Base-by-base conservation (phyloP, 768 basidiomycete species). In the Psilocybe azurescens region DNA sequence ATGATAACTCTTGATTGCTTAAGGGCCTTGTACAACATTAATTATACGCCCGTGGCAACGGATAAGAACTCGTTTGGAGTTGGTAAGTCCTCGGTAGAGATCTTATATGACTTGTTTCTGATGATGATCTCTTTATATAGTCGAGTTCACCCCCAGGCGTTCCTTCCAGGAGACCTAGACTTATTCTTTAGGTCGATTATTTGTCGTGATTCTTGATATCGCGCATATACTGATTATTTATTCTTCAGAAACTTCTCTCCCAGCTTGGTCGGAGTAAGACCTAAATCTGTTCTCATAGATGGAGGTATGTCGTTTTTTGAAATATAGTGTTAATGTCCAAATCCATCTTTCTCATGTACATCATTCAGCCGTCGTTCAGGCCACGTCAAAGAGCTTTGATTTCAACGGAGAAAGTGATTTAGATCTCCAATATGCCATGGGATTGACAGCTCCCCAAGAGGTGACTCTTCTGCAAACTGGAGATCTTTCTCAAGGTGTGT, bases 361-460 rank as follows among this genome's bases (percentile, higher is more conserved):
- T 28, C 30, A 36, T 36, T 13, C 62, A 83, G 82, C 83, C 29
- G 75, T 81, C 30, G 75, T 79, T 3, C 84, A 86, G 67, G 78
- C 78, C 6, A 59, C 59, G 5, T 55, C 75, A 24, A 65, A 70
- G 63, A 75, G 79, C 48, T 83, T 85, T 64, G 63, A 75, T 8
- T 76, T 75, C 69, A 86, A 85, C 61, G 85, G 80, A 60, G 86
- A 88, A 67, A 82, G 83, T 28, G 75, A 85, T 61, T 77, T 88
- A n/a, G 86, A 87, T 69, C 75, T 88, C 13, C 75, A 86, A 71
- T 87, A 85, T 59, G 80, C 78, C 24, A 84, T 87, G 84, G 72
- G 76, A 8, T 73, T 87, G 16, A 76, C 75, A 6, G 72, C 67
- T 16, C 69, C 72, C 1, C 81, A 81, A 59, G 62, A 65, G 11